These are phyloP conservation scores for Gastrolobium bilobum DNA, from an alignment of 306 rosid species.

Conservation along the genomic window DNA sequence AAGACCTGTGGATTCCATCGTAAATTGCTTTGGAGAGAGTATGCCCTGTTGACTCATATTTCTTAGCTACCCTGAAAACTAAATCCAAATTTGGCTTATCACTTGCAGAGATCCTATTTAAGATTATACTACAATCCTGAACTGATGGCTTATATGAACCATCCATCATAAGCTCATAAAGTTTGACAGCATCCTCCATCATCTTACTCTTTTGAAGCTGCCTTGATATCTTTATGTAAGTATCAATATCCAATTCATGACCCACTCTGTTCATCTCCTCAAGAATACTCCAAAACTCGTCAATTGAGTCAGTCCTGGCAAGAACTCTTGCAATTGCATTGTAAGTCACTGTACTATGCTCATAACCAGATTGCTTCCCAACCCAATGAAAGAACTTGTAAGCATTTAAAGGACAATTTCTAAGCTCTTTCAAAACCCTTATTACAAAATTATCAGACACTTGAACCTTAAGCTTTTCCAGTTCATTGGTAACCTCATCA, in stretches of 20 bases:
- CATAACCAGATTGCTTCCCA: slow-evolving; percentile 54
- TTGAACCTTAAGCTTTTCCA: slow-evolving; percentile 55
- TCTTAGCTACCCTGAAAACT: slow-evolving; percentile 73
- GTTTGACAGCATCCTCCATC: slow-evolving; percentile 83
- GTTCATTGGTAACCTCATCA: slow-evolving; percentile 52
- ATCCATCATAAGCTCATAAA: slow-evolving; percentile 90
- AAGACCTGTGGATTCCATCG: slow-evolving; percentile 85
- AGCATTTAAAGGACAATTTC: slow-evolving; percentile 60
- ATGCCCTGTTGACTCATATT: slow-evolving; percentile 66
- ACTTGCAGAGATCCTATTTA: slow-evolving; percentile 56
- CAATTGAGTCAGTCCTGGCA: slow-evolving; percentile 62
- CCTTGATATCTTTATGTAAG: slow-evolving; percentile 76
- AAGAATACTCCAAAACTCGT: slow-evolving; percentile 76
- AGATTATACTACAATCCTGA: slow-evolving; percentile 64
- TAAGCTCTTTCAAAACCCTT: slow-evolving; percentile 72
- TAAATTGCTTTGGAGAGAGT: slow-evolving; percentile 72
- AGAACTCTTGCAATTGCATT: slow-evolving; percentile 75
- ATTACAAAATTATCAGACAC: slow-evolving; percentile 67
- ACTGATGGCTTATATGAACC: slow-evolving; percentile 76
- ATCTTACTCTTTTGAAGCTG: slow-evolving; percentile 71
- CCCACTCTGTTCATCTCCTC: slow-evolving; percentile 70
- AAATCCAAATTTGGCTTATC: slow-evolving; percentile 70
- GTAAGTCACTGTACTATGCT: slow-evolving; percentile 65
- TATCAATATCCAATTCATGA: slow-evolving; percentile 76
- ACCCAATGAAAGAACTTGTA: slow-evolving; percentile 73